These are phyloP conservation scores for Apodospora peruviana DNA, from an alignment of 495 filamentous ascomycete genomes.

Conservation along the genomic window DNA sequence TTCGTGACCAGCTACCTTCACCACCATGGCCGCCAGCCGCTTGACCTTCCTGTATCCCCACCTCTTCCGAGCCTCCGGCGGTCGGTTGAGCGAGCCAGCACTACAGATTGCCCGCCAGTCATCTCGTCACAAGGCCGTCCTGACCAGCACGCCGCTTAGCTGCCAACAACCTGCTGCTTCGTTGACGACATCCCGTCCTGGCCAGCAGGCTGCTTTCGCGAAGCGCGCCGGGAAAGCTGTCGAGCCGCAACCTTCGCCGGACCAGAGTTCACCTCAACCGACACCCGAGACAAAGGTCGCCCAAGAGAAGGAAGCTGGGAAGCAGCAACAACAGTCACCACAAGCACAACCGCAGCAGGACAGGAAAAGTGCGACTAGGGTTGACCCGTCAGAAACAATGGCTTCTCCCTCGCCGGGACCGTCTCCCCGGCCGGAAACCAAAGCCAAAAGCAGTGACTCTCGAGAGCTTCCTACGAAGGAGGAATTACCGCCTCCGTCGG, in stretches of 20 bases:
- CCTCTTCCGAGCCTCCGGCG: constrained; percentile 42
- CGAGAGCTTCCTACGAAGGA: background rate
- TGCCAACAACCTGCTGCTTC: constrained; percentile 17
- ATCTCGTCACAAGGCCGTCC: constrained; percentile 15
- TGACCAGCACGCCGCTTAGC: constrained; percentile 4
- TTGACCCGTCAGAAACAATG: constrained; percentile 1
- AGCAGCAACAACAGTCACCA: constrained; percentile 1
- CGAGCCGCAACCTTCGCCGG: constrained; percentile 36
- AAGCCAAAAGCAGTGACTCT: background rate
- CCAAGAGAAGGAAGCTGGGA: constrained; percentile 7
- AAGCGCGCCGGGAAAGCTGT: constrained; percentile 61
- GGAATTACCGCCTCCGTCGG: too few species aligned
- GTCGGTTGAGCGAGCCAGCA: constrained; percentile 32
- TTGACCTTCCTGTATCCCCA: constrained; percentile 74
- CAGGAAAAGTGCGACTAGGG: too few species aligned
- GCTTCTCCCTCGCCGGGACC: constrained; percentile 10
- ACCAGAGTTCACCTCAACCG: background rate
- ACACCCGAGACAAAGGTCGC: constrained; percentile 7
- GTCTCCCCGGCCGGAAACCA: background rate
- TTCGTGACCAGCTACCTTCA: background rate
- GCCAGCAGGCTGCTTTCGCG: constrained; percentile 28
- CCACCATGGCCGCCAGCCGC: constrained; percentile 59
- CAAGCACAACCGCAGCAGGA: too few species aligned
- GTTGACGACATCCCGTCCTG: constrained; percentile 27
- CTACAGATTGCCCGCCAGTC: constrained; percentile 12